Base-by-base conservation (phyloP, 352 stramenopile species). In the Phytophthora megakarya region DNA sequence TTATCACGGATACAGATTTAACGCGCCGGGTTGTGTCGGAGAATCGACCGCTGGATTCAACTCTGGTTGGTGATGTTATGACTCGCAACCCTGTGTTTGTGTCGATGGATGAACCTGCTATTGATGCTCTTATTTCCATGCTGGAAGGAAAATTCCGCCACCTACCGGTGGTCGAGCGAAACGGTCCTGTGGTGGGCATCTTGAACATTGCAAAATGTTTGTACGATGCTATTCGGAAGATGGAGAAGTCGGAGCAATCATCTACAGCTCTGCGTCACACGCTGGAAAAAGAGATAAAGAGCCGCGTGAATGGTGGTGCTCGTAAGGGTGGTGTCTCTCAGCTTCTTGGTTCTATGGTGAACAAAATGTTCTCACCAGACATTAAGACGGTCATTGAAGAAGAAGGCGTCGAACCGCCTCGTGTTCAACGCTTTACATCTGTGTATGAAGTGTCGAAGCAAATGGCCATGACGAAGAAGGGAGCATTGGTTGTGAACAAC, bases 121-220 rank as follows among this genome's bases (percentile, higher is more conserved):
- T 96, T 59, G 84, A 93, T 21, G 88, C 88, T 3, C 71, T 96
- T n/a, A 91, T 83, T 57, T 75, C 47, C 15, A 96, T 96, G 88
- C 60, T 96, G 15, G 86, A 95, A 63, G 88, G 88, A 25, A 93
- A 93, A 39, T 96, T 96, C 62, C 86, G 88, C 28, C 88, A 96
- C 48, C 58, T 95, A 39, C 89, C 89, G 10, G 89, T 96, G 11
- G 81, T 95, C 1, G 86, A 95, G 46, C 81, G 75, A 44, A 72
- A 80, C 19, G 89, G 87, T 0, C 86, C 83, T 1, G 94, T 99
- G 5, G 93, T 98, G 6, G 97, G 97, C 11, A 89, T 99, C 38
- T 71, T 99, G 19, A 97, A 98, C 77, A 99, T 99, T 76, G 96
- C 94, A 11, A 99, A 99, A 72, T 99, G 97, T 62, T 61, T 99